Conservation (phyloP, 169 alveolate genomes). For the Plasmodium coatneyi region DNA sequence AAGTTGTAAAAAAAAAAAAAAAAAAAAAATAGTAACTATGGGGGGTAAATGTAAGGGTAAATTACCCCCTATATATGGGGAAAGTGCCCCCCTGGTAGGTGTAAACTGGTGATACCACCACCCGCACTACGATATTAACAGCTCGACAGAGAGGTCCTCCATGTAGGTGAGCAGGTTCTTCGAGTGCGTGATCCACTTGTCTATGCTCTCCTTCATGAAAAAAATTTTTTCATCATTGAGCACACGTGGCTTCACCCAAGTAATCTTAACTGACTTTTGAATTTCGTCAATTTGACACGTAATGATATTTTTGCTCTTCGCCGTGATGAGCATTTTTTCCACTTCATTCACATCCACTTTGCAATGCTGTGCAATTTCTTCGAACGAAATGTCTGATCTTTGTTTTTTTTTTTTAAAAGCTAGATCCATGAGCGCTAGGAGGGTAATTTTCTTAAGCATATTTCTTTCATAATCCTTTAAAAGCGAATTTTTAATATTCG, state of each 20-base stretch:
- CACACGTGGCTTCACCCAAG: conserved; percentile 87
- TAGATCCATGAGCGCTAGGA: conserved; percentile 83
- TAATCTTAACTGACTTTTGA: conserved; percentile 78
- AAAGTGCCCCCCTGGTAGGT: not conserved
- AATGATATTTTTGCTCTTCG: conserved; percentile 80
- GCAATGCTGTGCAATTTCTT: conserved; percentile 84
- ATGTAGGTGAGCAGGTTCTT: conserved; percentile 62
- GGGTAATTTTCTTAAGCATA: conserved; percentile 79
- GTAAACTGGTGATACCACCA: not conserved
- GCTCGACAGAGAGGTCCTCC: conserved; percentile 71
- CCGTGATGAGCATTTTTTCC: conserved; percentile 83
- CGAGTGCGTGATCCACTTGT: conserved; percentile 47
- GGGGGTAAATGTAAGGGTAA: not conserved
- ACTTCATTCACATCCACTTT: conserved; percentile 77
- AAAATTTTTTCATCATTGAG: conserved; percentile 73
- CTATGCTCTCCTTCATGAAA: conserved; percentile 46
- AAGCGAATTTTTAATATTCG: conserved; percentile 32
- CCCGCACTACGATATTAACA: conserved; percentile 19
- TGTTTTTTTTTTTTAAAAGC: conserved; percentile 85
- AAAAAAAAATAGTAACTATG: not conserved
- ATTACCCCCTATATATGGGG: no score
- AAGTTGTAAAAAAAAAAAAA: not conserved
- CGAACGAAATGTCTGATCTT: conserved; percentile 80
- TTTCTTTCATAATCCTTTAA: conserved; percentile 76
- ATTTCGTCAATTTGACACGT: conserved; percentile 83